phyloP scores from a whole-genome alignment of 176 grass and related monocot genomes.

The Cymbopogon citratus region DNA sequence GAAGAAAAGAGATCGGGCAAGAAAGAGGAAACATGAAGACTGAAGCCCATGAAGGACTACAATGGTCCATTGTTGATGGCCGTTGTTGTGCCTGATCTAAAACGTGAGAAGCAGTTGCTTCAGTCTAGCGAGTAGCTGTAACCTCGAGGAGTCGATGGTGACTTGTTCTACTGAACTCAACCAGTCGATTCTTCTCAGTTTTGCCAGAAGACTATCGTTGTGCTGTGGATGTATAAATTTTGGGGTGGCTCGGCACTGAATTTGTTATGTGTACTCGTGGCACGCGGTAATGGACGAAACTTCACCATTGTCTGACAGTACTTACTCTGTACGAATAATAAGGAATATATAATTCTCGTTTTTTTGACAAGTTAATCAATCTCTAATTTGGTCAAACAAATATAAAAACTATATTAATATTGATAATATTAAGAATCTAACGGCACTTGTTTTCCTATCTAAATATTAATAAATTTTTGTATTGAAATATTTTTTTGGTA shows the following conservation, averaged over 20 bases:
- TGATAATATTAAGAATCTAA: no score
- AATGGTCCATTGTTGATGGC: background rate
- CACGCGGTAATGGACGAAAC: background rate
- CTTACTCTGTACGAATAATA: background rate
- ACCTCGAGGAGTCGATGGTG: background rate
- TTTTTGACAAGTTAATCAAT: background rate
- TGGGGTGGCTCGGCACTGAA: background rate
- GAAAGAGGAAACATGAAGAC: slow-evolving; percentile 54
- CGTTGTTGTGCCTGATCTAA: background rate
- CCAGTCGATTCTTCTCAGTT: no score
- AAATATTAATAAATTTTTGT: no score
- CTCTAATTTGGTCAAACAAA: no score
- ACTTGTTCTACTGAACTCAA: background rate
- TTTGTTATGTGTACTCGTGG: background rate
- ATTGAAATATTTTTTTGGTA: no score
- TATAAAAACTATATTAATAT: no score
- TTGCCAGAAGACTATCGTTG: background rate
- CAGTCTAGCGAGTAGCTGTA: background rate
- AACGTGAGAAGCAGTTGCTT: background rate
- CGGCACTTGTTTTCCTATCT: no score
- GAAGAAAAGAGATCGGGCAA: slow-evolving; percentile 50
- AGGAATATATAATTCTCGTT: background rate
- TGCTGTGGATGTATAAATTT: background rate
- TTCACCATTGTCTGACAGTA: background rate
- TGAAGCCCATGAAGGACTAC: background rate